Evolutionary conservation across 2,329 filamentous ascomycete species (phyloP), one percentile per base, ranked within the genome.

Genomic region (Botryotinia globosa): DNA sequence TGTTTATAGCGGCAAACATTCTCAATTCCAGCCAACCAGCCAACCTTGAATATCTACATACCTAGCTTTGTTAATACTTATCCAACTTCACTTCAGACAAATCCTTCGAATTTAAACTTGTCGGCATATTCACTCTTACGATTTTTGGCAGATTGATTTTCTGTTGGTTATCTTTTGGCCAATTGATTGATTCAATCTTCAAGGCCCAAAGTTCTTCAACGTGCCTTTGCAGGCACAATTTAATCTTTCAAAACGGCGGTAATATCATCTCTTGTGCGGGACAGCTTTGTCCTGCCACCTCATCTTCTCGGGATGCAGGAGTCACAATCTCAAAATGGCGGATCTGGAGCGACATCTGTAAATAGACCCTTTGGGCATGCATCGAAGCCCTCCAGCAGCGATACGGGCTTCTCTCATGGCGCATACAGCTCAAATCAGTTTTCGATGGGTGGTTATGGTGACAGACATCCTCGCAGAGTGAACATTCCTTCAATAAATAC

Each of bases 401-500:
- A 94, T 78, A 96, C 93, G 65, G 94, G 94, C 76, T 97, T 97
- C 83, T 97, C 94, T 66, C 94, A 97, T 82, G 94, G 93, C 76
- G 94, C 94, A 73, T 98, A 97, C 84, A 91, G 91, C 80, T 95
- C 93, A 73, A 97, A 97, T 84, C 88, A 89, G 78, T 84, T 86
- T 73, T 84, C 85, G 34, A 87, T 94, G 77, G 88, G 89, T 78
- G 92, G 93, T 74, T 97, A 97, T 80, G 91, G 91, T 76, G 94
- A 97, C 82, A 90, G 94, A 80, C 94, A 97, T 83, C 90, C 92
- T 77, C 92, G 94, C 79, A 89, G 94, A 78, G 88, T 87, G 68
- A 97, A 97, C 84, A 92, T 98, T 80, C 94, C 95, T 76, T 90
- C 91, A 76, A 97, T 98, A 85, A 98, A 98, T 83, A 98, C 96